Evolutionary conservation across 2,329 filamentous ascomycete species (phyloP).

Genomic region (Phyllosticta paracitricarpa): DNA sequence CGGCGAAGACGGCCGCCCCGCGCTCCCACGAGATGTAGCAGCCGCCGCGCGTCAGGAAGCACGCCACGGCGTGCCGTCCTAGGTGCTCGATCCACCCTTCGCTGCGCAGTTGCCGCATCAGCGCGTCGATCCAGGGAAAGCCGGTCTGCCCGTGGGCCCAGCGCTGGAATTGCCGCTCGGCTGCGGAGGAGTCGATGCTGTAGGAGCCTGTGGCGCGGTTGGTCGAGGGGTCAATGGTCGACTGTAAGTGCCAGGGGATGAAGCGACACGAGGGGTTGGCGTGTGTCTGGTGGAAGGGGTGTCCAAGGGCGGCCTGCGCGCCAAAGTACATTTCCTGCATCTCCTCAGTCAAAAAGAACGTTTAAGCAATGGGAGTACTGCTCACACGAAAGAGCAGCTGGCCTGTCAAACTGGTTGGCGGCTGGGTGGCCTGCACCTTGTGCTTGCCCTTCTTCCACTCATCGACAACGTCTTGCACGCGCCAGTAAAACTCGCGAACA

Average conservation of each 20-base stretch:
- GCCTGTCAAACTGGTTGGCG: conserved; percentile 60
- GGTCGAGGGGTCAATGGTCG: conserved; percentile 38
- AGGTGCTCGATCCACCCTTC: conserved; percentile 78
- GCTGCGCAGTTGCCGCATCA: conserved; percentile 62
- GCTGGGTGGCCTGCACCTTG: conserved; percentile 29
- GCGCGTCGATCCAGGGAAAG: conserved; percentile 71
- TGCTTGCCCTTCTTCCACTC: conserved; percentile 45
- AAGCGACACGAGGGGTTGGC: conserved; percentile 61
- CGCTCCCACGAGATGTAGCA: conserved; percentile 74
- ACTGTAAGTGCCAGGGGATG: conserved; percentile 68
- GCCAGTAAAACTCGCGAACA: conserved; percentile 65
- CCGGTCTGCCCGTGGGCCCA: conserved; percentile 63
- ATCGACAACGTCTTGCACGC: conserved; percentile 52
- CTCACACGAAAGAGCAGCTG: conserved; percentile 57
- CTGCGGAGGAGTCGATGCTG: conserved; percentile 51
- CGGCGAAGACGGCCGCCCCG: conserved; percentile 68
- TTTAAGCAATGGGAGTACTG: background rate
- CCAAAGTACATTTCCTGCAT: conserved; percentile 69
- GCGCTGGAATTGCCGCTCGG: conserved; percentile 56
- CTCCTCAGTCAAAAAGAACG: background rate
- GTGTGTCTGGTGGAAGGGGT: conserved; percentile 52
- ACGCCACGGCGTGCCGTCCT: conserved; percentile 66
- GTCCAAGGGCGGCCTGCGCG: conserved; percentile 59
- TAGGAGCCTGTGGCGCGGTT: conserved; percentile 46
- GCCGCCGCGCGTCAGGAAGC: conserved; percentile 69